Base-by-base conservation (phyloP, 768 basidiomycete genomes). In the Cystoderma amianthinum region DNA sequence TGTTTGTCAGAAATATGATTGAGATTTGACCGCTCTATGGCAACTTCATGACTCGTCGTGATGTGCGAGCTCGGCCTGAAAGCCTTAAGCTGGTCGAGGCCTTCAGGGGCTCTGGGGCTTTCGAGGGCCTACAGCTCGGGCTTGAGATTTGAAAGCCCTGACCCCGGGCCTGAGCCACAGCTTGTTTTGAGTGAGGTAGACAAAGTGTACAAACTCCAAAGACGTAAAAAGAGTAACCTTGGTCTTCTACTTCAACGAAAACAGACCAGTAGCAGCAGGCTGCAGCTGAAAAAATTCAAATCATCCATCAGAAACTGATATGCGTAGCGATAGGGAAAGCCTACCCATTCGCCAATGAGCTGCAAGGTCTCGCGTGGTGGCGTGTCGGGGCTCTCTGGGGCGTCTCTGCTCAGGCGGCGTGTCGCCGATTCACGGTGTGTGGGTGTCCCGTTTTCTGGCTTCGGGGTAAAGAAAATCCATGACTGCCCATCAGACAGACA, bases 391-490 rank as follows among this genome's bases (percentile, higher is more conserved):
- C 32, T 40, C 49, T 49, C 44, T 39, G 49, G 3, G 21, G 41
- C 37, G 16, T 48, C 52, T 50, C 39, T 54, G 41, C 49, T 55
- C 49, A 55, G 38, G 43, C 39, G 39, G 20, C 43, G 48, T 25
- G 43, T 43, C 24, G 49, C 44, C 2, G 56, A 57, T 47, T 55
- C 52, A 47, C 51, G 54, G 45, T 58, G 56, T 41, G 47, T 51
- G 38, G 50, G 32, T 39, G 18, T 49, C 34, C 44, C 45, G 34
- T 57, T 43, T 51, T 52, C 49, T 43, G 16, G 45, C 50, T 53
- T 55, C 54, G 59, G 45, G 38, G 61, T 48, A 38, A 54, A 58
- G 48, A 62, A 62, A 39, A 59, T 51, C 59, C 58, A 63, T 25
- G 32, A 47, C 39, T 51, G 49, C 32, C 58, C 55, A 52, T 61